Conservation (phyloP, 306 rosid species). For the Parietaria judaica region DNA sequence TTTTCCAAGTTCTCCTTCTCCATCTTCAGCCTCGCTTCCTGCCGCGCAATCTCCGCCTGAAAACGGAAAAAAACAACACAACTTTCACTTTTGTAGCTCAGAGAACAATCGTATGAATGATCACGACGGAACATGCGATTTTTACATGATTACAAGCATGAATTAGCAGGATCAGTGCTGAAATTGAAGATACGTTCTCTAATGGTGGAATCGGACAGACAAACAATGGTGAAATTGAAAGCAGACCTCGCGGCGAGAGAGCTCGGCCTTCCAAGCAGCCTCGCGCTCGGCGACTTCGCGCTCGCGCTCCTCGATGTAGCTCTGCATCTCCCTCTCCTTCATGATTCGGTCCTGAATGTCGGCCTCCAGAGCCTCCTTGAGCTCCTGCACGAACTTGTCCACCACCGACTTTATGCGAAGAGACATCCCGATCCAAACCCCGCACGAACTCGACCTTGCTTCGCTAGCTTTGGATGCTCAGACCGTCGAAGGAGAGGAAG, state of each 20-base stretch:
- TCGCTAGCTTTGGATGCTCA: too few relatives aligned
- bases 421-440: conserved; percentile 41
- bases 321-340: conserved; percentile 99
- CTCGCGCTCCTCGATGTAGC: conserved; percentile 91
- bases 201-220: too few relatives aligned
- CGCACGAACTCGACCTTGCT: too few relatives aligned
- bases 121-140: too few relatives aligned
- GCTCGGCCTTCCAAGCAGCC: conserved; percentile 99
- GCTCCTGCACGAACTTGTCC: conserved; percentile 87
- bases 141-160: too few relatives aligned
- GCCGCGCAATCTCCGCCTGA: conserved; percentile 86
- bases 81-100: too few relatives aligned
- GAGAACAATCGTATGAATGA: too few relatives aligned
- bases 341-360: conserved; percentile 90
- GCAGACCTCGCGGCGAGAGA: conserved; percentile 93
- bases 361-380: conserved; percentile 90
- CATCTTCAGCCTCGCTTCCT: conserved; percentile 92
- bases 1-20: conserved; percentile 94
- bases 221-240: too few relatives aligned
- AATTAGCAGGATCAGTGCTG: too few relatives aligned
- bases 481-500: too few relatives aligned
- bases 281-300: conserved; percentile 99
- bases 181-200: too few relatives aligned
- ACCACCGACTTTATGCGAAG: conserved; percentile 86
- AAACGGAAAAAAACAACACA: not conserved